These are phyloP conservation scores for Ehretia macrophylla DNA, from an alignment of 257 asterid genomes.

Conservation along the genomic window DNA sequence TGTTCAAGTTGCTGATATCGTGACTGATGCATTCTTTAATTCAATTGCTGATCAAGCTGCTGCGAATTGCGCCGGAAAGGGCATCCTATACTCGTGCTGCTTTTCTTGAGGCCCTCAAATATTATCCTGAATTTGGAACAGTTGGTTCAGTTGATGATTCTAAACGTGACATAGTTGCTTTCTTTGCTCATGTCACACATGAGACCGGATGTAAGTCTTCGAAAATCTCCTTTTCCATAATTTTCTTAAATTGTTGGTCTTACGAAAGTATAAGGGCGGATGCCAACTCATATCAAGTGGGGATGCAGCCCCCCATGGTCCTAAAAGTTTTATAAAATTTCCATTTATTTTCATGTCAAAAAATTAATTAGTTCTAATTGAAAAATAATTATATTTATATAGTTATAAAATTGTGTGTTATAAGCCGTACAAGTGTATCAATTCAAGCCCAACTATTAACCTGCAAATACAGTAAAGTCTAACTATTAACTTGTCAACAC, in stretches of 20 bases:
- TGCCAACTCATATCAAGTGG: too few species aligned
- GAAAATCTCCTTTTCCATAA: neutral
- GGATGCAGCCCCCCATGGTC: too few species aligned
- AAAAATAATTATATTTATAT: too few species aligned
- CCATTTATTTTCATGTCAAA: too few species aligned
- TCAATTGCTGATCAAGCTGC: constrained; percentile 31
- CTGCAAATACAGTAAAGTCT: too few species aligned
- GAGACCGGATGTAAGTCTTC: constrained; percentile 43
- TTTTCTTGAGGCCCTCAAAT: constrained; percentile 33
- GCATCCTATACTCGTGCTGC: constrained; percentile 36
- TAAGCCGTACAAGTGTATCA: too few species aligned
- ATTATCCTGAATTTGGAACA: constrained; percentile 35
- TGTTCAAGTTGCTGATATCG: constrained; percentile 14
- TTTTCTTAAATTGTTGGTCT: constrained; percentile 7
- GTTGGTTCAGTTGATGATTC: constrained; percentile 33
- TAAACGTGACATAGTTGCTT: constrained; percentile 47
- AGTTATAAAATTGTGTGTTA: too few species aligned
- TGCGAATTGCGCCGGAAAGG: constrained; percentile 32
- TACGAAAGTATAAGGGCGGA: neutral
- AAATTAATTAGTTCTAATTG: too few species aligned
- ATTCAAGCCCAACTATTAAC: too few species aligned
- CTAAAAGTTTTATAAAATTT: too few species aligned
- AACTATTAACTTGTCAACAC: too few species aligned
- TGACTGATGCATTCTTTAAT: constrained; percentile 25
- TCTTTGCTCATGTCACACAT: constrained; percentile 51